phyloP scores from a whole-genome alignment of 768 basidiomycete species.

The Lactarius vividus region DNA sequence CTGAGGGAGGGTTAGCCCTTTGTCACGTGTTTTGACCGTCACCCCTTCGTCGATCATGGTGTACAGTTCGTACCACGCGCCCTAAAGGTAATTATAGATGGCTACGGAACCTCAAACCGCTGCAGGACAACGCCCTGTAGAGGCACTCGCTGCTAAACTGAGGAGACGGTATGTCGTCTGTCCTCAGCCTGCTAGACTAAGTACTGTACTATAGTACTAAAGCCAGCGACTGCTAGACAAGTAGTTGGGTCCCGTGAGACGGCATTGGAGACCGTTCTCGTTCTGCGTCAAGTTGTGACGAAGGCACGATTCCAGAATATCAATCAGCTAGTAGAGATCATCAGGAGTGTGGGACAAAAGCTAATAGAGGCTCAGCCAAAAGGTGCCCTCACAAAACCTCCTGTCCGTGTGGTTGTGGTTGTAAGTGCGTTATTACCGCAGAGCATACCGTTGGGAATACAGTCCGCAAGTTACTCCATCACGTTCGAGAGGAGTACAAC shows the following conservation, averaged over 20 bases:
- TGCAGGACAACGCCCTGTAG: constrained; percentile 58
- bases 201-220: constrained; percentile 25
- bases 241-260: constrained; percentile 87
- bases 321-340: constrained; percentile 76
- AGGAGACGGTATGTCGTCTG: constrained; percentile 59
- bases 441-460: constrained; percentile 96
- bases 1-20: background rate
- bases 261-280: constrained; percentile 84
- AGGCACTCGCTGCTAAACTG: constrained; percentile 65
- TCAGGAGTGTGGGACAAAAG: constrained; percentile 74
- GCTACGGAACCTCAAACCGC: constrained; percentile 39
- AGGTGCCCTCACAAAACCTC: constrained; percentile 48
- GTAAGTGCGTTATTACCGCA: constrained; percentile 35
- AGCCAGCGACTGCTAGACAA: constrained; percentile 52
- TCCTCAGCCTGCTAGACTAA: constrained; percentile 2
- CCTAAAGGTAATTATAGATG: constrained; percentile 34
- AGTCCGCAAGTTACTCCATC: constrained; percentile 86
- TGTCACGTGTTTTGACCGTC: constrained; percentile 7
- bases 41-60: background rate
- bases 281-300: constrained; percentile 87
- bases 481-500: constrained; percentile 92
- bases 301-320: constrained; percentile 84
- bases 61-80: background rate
- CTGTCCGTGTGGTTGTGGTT: constrained; percentile 14
- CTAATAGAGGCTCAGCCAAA: constrained; percentile 92